These are phyloP conservation scores for Quercus tomentella DNA, from an alignment of 331 rosid genomes.

Conservation along the genomic window DNA sequence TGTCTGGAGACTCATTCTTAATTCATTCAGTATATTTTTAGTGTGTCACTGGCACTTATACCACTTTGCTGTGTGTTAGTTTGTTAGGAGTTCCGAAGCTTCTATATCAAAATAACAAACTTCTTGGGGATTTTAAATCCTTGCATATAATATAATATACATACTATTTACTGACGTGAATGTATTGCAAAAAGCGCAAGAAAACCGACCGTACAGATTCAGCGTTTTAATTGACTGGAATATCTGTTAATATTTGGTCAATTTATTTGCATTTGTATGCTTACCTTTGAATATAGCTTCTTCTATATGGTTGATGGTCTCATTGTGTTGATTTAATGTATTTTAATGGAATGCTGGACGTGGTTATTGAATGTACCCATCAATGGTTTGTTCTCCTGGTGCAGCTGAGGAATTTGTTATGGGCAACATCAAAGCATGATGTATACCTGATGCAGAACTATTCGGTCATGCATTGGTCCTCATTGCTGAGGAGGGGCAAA, in stretches of 20 bases:
- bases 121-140: too few relatives aligned
- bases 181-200: not conserved
- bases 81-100: not conserved
- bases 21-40: not conserved
- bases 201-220: not conserved
- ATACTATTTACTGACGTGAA: too few relatives aligned
- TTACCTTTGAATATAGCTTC: too few relatives aligned
- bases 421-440: slow-evolving; percentile 98
- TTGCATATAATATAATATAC: too few relatives aligned
- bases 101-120: not conserved
- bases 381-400: slow-evolving; percentile 24
- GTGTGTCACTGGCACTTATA: not conserved
- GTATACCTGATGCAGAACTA: slow-evolving; percentile 89
- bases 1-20: not conserved
- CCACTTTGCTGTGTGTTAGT: not conserved
- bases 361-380: slow-evolving; percentile 19
- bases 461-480: slow-evolving; percentile 89
- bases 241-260: not conserved
- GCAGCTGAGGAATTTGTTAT: slow-evolving; percentile 84
- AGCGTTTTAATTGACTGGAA: not conserved
- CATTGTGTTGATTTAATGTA: not conserved
- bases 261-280: not conserved
- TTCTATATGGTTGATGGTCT: too few relatives aligned
- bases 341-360: not conserved
- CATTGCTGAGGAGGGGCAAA: slow-evolving; percentile 58